phyloP scores from a whole-genome alignment of 345 rosid genomes.

The Mangifera indica region DNA sequence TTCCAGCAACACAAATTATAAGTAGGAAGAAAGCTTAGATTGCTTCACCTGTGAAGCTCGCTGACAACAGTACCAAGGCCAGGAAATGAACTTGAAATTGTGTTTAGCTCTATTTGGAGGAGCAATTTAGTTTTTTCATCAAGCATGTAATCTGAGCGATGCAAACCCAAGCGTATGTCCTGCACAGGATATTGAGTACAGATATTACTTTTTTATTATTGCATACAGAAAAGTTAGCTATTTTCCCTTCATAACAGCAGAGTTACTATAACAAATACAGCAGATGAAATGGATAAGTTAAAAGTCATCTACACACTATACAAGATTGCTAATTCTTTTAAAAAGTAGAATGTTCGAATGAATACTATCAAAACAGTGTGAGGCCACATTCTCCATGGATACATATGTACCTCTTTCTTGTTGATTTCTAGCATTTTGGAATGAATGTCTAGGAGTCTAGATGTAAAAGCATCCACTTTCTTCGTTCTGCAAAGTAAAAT shows the following conservation, averaged over 20 bases:
- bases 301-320: background rate
- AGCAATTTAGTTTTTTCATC: constrained; percentile 86
- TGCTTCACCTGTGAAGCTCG: constrained; percentile 76
- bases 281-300: background rate
- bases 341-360: background rate
- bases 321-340: background rate
- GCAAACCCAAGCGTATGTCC: constrained; percentile 94
- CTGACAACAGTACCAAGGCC: constrained; percentile 77
- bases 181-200: constrained; percentile 26
- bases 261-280: background rate
- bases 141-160: constrained; percentile 99
- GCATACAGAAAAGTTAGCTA: constrained; percentile 4
- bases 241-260: constrained; percentile 4
- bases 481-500: constrained; percentile 59
- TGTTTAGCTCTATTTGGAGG: constrained; percentile 92
- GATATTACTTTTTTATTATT: constrained; percentile 18
- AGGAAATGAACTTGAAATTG: constrained; percentile 80
- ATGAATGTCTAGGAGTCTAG: constrained; percentile 92
- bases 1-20: background rate
- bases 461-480: constrained; percentile 83
- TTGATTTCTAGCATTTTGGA: constrained; percentile 77
- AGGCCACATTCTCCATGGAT: background rate
- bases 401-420: constrained; percentile 70
- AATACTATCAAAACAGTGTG: background rate
- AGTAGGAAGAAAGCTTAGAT: background rate